These are phyloP conservation scores for Russula griseocarnosa DNA, from an alignment of 768 basidiomycete species.

Conservation along the genomic window DNA sequence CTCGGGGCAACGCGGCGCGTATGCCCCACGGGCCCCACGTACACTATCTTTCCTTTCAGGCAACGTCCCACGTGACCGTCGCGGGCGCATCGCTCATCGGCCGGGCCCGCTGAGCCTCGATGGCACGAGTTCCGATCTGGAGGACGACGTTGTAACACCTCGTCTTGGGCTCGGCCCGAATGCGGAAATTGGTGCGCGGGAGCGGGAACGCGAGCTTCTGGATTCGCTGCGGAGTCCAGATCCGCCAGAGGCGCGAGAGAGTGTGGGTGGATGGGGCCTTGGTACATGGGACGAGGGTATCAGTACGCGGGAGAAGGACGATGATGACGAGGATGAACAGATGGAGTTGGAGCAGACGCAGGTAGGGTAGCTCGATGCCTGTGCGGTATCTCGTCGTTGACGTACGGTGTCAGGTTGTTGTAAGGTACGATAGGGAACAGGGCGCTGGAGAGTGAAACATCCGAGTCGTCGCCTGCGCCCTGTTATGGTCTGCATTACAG, in stretches of 20 bases:
- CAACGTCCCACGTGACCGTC: slow-evolving; percentile 68
- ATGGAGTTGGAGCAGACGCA: slow-evolving; percentile 71
- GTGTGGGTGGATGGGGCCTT: slow-evolving; percentile 72
- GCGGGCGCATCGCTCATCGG: slow-evolving; percentile 67
- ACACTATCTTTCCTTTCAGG: slow-evolving; percentile 70
- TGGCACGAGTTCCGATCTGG: slow-evolving; percentile 32
- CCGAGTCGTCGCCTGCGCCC: neutral
- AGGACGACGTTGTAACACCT: slow-evolving; percentile 24
- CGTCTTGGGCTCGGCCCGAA: slow-evolving; percentile 14
- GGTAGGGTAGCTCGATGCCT: slow-evolving; percentile 34
- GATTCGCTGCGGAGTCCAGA: slow-evolving; percentile 46
- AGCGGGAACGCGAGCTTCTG: slow-evolving; percentile 48
- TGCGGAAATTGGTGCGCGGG: slow-evolving; percentile 42
- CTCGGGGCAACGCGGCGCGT: slow-evolving; percentile 26
- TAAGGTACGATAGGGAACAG: slow-evolving; percentile 5
- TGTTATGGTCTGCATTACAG: too few relatives aligned
- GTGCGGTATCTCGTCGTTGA: neutral
- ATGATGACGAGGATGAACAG: slow-evolving; percentile 61
- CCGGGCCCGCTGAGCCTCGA: slow-evolving; percentile 17
- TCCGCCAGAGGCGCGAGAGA: slow-evolving; percentile 37
- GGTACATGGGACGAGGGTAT: slow-evolving; percentile 49
- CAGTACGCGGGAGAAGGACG: slow-evolving; percentile 42
- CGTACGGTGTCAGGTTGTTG: neutral
- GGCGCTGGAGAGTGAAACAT: slow-evolving; percentile 5
- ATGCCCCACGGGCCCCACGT: slow-evolving; percentile 38